Base-by-base conservation (phyloP, 495 filamentous ascomycete genomes). In the Pyrenula massariospora region DNA sequence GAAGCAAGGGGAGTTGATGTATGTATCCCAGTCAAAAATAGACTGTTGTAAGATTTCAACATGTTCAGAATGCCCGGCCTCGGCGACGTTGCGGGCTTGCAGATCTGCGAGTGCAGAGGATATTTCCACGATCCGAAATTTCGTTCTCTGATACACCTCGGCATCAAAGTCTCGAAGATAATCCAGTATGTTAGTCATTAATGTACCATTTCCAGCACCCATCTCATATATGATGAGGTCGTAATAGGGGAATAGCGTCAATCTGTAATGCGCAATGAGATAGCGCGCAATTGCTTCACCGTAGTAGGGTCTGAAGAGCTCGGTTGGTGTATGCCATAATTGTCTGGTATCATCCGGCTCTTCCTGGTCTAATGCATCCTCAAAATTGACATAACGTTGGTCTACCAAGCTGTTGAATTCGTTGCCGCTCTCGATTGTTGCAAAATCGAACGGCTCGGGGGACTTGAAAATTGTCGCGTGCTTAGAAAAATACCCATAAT, bases 141-240 rank as follows among this genome's bases (percentile, higher is more conserved):
- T 86, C 1, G 93, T 99, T 24, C 93, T 86, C 57, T 86, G 84
- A 74, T 99, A 99, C 23, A 99, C 92, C 59, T 88, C 85, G 1
- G 91, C 86, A 59, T 99, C 87, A 24, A 82, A 79, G 62, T 88
- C 85, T 58, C 91, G 89, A 68, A 99, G 94, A 72, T 92, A 93
- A 74, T 99, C 91, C 54, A 99, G 78, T 57, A 97, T 91, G 68
- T 99, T 97, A 61, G 90, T 77, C 93, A 99, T 99, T 63, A 99
- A 79, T 2, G 94, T 99, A 49, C 93, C 93, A 64, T 96, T 93
- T 56, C 93, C 93, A 52, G 93, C 93, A 21, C 93, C 93, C 83
- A 99, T 91, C 68, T 99, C 93, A 78, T 96, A 99, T 64, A 99
- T 95, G 58, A 94, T 89, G 52, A 99, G 81, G 73, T 99, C 93